Base-by-base conservation (phyloP, 148 eudicot species). In the Tetragonia tetragonoides region DNA sequence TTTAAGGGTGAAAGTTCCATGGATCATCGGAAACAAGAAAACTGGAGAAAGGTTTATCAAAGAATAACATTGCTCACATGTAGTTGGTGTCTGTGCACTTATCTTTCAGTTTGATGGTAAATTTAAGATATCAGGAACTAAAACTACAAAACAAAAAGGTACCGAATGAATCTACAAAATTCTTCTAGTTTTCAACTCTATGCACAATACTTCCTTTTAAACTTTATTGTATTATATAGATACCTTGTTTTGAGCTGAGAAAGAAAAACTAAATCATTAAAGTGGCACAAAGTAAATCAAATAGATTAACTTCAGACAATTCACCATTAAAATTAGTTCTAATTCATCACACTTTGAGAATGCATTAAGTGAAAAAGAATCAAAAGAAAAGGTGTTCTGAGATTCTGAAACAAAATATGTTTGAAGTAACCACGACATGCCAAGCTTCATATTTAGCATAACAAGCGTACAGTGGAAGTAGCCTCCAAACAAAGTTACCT, bases 401-500 rank as follows among this genome's bases (percentile, higher is more conserved):
- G 6, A 17, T 18, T 23, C 57, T 70, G 28, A 49, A 63, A 47
- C 44, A 18, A 47, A 28, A 76, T 24, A 47, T 18, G 10, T 15
- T 34, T 39, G 49, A 75, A 62, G 42, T 38, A 21, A 51, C 73
- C 53, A 66, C 42, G 38, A 42, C 11, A 60, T 46, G 46, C 24
- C 20, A 79, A 61, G 75, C 28, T 41, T 38, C 47, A 40, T 10
- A 63, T 34, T 23, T 57, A 72, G 1, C 10, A 57, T 10, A 16
- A 62, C 18, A 14, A 28, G 60, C 10, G 70, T 39, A 20, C 62
- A 72, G 56, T n/a, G 20, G 40, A 49, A 34, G 7, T 42, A 28
- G 49, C 60, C 24, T n/a, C 7, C 46, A 47, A 23, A 64, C 28
- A 49, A 73, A 37, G 23, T 74, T 84, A 92, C 97, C 98, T 95